phyloP scores from a whole-genome alignment of 331 rosid genomes.

The Spiraea crenata region DNA sequence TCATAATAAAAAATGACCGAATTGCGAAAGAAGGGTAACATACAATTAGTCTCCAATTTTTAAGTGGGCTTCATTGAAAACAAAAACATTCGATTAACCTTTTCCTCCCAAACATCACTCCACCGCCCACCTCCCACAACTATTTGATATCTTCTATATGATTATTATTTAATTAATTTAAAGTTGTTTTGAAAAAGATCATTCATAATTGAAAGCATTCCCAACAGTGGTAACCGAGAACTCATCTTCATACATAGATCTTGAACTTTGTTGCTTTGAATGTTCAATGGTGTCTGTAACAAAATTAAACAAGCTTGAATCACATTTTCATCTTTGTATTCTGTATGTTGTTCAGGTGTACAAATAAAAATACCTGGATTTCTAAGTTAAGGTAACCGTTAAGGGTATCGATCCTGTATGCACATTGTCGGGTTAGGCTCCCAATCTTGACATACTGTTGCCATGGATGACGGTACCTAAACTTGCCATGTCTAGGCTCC shows the following conservation, averaged over 20 bases:
- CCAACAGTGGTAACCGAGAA: not conserved
- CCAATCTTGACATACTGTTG: slow-evolving; percentile 46
- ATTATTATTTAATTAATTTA: no score
- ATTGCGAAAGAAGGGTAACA: not conserved
- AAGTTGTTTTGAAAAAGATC: no score
- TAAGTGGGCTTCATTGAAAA: no score
- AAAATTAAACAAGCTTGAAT: not conserved
- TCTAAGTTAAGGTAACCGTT: slow-evolving; percentile 31
- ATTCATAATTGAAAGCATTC: no score
- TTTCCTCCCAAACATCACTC: no score
- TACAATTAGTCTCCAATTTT: no score
- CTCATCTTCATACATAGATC: slow-evolving; percentile 45
- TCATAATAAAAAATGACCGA: no score
- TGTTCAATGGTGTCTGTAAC: slow-evolving; percentile 25
- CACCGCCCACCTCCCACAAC: no score
- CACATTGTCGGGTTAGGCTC: slow-evolving; percentile 41
- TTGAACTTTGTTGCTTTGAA: slow-evolving; percentile 34
- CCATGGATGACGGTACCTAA: slow-evolving; percentile 48
- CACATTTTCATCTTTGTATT: not conserved
- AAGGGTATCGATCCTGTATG: slow-evolving; percentile 46
- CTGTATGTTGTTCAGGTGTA: not conserved
- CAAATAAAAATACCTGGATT: slow-evolving; percentile 30
- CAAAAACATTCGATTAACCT: no score
- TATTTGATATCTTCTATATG: no score
- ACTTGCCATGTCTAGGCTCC: slow-evolving; percentile 54